Evolutionary conservation across 495 filamentous ascomycete species (phyloP).

Genomic region (Penicillium robsamsonii): DNA sequence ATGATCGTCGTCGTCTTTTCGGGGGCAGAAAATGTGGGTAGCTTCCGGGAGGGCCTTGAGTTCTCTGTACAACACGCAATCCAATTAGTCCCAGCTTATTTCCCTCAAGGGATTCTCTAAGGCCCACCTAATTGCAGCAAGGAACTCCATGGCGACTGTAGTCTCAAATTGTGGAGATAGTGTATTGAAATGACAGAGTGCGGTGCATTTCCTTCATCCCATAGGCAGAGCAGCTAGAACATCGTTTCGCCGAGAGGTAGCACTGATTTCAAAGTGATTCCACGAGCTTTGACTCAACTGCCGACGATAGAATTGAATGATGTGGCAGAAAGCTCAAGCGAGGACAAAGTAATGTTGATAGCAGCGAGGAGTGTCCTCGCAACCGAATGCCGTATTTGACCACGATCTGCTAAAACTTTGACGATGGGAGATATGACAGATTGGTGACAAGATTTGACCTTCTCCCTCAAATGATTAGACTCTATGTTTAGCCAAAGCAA

Average conservation of each 20-base stretch:
- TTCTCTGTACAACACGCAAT: conserved; percentile 28
- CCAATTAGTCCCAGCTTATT: conserved; percentile 11
- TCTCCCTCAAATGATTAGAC: not conserved
- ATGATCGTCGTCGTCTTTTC: conserved; percentile 47
- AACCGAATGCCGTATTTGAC: not conserved
- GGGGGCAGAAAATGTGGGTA: conserved; percentile 51
- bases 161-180: conserved; percentile 13
- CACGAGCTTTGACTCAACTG: not conserved
- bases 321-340: not conserved
- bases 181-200: conserved; percentile 9
- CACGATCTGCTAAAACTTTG: not conserved
- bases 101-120: not conserved
- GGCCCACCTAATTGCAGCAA: conserved; percentile 42
- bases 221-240: conserved; percentile 9
- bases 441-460: not conserved
- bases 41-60: conserved; percentile 45
- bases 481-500: not conserved
- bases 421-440: not conserved
- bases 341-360: conserved; percentile 2
- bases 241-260: conserved; percentile 4
- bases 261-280: not conserved
- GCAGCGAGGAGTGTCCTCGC: conserved; percentile 1
- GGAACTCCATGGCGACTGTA: conserved; percentile 39
- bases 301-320: not conserved
- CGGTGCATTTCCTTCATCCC: conserved; percentile 22